Base-by-base conservation (phyloP, 306 rosid genomes). In the Clitoria ternatea region DNA sequence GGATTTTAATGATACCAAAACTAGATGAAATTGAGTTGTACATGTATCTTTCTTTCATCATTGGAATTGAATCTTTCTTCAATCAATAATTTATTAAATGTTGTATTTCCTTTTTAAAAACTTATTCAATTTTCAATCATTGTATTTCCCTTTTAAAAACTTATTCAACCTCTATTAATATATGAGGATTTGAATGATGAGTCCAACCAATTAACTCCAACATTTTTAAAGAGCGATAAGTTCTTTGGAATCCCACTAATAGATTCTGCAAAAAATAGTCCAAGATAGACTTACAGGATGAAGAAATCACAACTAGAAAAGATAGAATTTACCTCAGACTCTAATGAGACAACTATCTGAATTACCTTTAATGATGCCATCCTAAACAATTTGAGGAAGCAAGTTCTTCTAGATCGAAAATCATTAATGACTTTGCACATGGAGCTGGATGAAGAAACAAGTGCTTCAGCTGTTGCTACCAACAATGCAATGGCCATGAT, bases 361-460 rank as follows among this genome's bases (percentile, higher is more conserved):
- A 79, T 67, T 23, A 82, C 85, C 12, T 70, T 68, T 2, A 89
- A 88, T 2, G 75, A 87, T 61, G 69, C 81, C 22, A 77, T 86
- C 29, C 63, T 89, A 70, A 79, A 61, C 36, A 69, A 84, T 35
- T 63, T 89, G 64, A 78, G 80, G 67, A 77, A 82, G 49, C 94
- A 84, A 43, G 98, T 87, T 57, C 87, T 84, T 7, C 64, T 89
- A 74, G 98, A 92, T 65, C 79, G 86, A 1, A 92, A 87, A 61
- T 89, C 94, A 10, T 83, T 90, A 18, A 83, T 86, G 88, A 92
- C 78, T 6, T 61, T 92, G 47, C 88, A 86, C 81, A 86, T 90
- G 95, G 98, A 92, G 69, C 82, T 92, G 2, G 98, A 92, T 5
- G 96, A 92, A 82, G 98, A 92, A 63, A 86, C 96, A 75, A 92